Evolutionary conservation across 768 basidiomycete genomes (phyloP), one percentile per base, ranked within the genome.

Genomic region (Rickenella mellea): DNA sequence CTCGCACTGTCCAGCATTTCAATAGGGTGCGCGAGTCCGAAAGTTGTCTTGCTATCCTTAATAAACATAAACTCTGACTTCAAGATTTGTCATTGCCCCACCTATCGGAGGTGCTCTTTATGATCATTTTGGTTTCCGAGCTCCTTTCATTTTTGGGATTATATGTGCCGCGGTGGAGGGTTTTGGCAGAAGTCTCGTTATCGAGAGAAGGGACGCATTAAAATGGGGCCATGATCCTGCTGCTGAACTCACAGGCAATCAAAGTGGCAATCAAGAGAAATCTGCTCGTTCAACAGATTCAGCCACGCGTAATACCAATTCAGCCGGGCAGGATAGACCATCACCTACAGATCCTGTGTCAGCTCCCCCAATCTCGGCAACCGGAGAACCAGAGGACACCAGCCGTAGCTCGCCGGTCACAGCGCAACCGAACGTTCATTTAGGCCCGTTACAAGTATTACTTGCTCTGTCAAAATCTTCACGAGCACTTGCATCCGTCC

Each of bases 81-180:
- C 10, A 22, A 78, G 77, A 27, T 55, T 70, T n/a, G 53, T 76
- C 11, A 61, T 74, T 21, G 79, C 75, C 9, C 73, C 77, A 2
- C 76, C 80, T 1, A 63, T 71, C 2, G 79, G 78, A 22, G 78
- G 80, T 19, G 54, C 60, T 2, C 51, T 82, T 22, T 81, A 72
- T 50, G 49, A 53, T 15, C 67, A 62, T 9, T 78, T 73, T 51
- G 79, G 80, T 5, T 80, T 69, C 52, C 71, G 73, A 14, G 78
- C 66, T 4, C 80, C 80, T 1, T 77, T 80, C 41, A 59, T 80
- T 20, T 73, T 76, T 35, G 65, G 70, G 1, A 65, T 76, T 26
- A 55, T 62, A 10, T 62, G 66, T 29, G 63, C 74, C 1, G 26
- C 64, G 12, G 35, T 75, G 3, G 79, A 82, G 47, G 65, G 80